A percentile compares a stretch with the other conserved stretches of the same genome.
Evolutionary conservation across 2,329 filamentous ascomycete species (phyloP).

Genomic region (Curvularia eragrostidis): DNA sequence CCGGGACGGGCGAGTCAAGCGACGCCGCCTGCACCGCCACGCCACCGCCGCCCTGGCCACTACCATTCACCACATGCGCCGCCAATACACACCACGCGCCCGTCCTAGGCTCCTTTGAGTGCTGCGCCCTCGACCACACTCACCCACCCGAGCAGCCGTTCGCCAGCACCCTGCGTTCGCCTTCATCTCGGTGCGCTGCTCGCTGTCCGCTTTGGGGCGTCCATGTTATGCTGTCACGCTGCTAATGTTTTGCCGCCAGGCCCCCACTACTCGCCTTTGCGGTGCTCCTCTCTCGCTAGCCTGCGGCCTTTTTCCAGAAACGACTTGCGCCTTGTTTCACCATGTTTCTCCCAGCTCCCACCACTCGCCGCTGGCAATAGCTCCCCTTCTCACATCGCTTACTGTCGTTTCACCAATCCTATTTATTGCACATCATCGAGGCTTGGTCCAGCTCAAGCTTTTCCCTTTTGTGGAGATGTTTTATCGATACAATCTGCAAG

Average conservation of each 20-base stretch:
- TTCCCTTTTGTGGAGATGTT: constrained; percentile 7
- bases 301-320: constrained; percentile 13
- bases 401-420: constrained; percentile 15
- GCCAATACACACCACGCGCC: constrained; percentile 14
- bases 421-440: constrained; percentile 7
- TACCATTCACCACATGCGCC: constrained; percentile 7
- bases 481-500: constrained; percentile 10
- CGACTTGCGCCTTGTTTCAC: constrained; percentile 13
- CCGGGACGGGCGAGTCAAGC: not conserved
- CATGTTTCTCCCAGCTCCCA: constrained; percentile 3
- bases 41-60: constrained; percentile 15
- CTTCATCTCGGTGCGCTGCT: not conserved
- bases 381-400: not conserved
- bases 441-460: constrained; percentile 19
- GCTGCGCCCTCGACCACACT: not conserved
- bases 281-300: constrained; percentile 4
- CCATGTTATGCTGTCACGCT: not conserved
- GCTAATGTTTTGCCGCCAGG: not conserved
- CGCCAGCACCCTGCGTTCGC: not conserved
- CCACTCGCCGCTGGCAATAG: not conserved
- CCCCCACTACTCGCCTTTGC: not conserved
- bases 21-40: constrained; percentile 1
- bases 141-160: not conserved
- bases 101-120: constrained; percentile 1
- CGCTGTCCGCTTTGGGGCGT: not conserved